These are phyloP conservation scores for Orychophragmus violaceus DNA, from an alignment of 345 rosid genomes.

Conservation along the genomic window DNA sequence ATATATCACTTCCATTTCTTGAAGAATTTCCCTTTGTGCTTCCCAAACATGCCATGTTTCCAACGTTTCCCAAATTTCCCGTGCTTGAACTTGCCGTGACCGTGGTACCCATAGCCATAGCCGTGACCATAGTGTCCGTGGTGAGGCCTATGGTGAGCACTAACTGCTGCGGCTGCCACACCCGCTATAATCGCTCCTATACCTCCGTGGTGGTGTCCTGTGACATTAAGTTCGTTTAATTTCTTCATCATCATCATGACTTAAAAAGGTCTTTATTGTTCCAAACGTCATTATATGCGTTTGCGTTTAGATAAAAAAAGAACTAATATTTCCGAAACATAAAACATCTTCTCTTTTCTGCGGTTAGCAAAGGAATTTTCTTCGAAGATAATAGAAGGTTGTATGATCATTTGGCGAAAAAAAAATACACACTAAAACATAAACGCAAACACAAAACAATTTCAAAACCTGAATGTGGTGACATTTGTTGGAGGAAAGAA, in stretches of 20 bases:
- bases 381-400: neutral
- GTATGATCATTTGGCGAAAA: neutral
- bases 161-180: conserved; percentile 63
- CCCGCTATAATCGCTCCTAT: conserved; percentile 66
- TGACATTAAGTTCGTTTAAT: neutral
- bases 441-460: neutral
- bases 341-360: neutral
- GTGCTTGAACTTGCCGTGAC: conserved; percentile 65
- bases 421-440: neutral
- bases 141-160: conserved; percentile 54
- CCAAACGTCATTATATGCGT: neutral
- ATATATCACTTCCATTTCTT: conserved; percentile 45
- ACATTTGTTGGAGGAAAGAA: neutral
- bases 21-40: conserved; percentile 54
- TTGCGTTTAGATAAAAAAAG: neutral
- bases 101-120: conserved; percentile 26
- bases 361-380: neutral
- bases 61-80: conserved; percentile 63
- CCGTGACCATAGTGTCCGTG: conserved; percentile 50
- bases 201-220: conserved; percentile 36
- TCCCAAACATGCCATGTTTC: conserved; percentile 64
- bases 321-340: neutral
- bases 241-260: conserved; percentile 1
- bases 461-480: neutral
- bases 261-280: neutral